phyloP scores from a whole-genome alignment of 208 protist genomes.

The Leishmania tarentolae region DNA sequence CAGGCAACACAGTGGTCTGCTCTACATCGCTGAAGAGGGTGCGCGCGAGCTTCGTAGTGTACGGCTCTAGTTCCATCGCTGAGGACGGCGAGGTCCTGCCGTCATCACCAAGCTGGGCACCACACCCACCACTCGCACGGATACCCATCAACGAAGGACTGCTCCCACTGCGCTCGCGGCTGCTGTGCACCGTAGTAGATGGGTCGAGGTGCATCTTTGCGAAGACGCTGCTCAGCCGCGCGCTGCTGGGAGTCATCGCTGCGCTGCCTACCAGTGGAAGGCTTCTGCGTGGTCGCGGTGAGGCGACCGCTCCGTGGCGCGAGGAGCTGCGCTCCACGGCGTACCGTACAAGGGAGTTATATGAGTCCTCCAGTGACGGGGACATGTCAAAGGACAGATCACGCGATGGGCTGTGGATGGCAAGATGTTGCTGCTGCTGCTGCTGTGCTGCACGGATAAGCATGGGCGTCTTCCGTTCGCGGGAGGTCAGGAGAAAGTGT shows the following conservation, averaged over 20 bases:
- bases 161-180: conserved; percentile 18
- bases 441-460: conserved; percentile 33
- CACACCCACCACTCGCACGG: not conserved
- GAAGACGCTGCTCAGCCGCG: conserved; percentile 33
- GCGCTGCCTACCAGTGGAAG: conserved; percentile 19
- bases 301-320: conserved; percentile 1
- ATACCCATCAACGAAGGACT: conserved; percentile 8
- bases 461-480: conserved; percentile 66
- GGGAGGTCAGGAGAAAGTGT: conserved; percentile 80
- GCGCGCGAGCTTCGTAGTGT: conserved; percentile 72
- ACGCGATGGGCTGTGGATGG: conserved; percentile 20
- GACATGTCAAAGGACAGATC: not conserved
- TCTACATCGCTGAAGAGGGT: conserved; percentile 67
- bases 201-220: conserved; percentile 47
- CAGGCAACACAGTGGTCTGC: conserved; percentile 74
- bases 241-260: conserved; percentile 7
- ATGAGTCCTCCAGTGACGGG: conserved; percentile 10
- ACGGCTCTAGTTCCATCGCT: conserved; percentile 70
- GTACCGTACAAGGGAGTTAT: conserved; percentile 5
- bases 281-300: conserved; percentile 16
- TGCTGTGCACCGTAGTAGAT: conserved; percentile 7
- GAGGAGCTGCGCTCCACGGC: conserved; percentile 12
- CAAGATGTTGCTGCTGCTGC: conserved; percentile 28
- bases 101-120: not conserved
- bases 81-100: not conserved